Conservation (phyloP, 345 rosid species). For the Arabidopsis thaliana region DNA sequence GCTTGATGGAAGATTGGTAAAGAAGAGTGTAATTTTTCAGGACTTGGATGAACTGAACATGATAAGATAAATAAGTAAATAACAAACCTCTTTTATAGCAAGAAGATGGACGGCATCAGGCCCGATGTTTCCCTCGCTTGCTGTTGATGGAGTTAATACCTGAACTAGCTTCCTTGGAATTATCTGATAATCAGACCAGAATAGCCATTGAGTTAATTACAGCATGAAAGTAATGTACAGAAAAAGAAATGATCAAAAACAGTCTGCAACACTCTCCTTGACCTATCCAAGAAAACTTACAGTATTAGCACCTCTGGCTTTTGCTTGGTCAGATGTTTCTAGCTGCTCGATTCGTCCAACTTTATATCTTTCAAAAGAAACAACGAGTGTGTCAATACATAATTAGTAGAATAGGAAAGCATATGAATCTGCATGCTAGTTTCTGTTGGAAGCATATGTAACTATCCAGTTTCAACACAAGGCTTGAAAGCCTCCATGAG, state of each 20-base stretch:
- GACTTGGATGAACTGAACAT: constrained; percentile 1
- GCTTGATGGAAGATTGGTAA: constrained; percentile 13
- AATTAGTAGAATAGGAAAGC: constrained; percentile 3
- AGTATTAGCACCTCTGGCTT: constrained; percentile 75
- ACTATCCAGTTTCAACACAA: constrained; percentile 23
- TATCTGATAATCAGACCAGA: constrained; percentile 59
- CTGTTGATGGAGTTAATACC: constrained; percentile 87
- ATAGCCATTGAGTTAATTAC: constrained; percentile 27
- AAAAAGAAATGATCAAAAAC: constrained; percentile 13
- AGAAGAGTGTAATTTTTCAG: constrained; percentile 5
- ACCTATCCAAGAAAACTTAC: constrained; percentile 54
- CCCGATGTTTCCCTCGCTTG: constrained; percentile 71
- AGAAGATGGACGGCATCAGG: constrained; percentile 95
- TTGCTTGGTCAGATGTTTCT: constrained; percentile 87
- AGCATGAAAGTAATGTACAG: constrained; percentile 18
- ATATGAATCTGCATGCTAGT: constrained; percentile 21
- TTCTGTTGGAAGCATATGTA: constrained; percentile 14
- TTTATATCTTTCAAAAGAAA: constrained; percentile 66
- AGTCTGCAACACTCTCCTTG: constrained; percentile 33
- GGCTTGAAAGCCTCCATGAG: constrained; percentile 18
- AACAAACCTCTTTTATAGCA: constrained; percentile 86
- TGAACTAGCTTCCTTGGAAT: constrained; percentile 76
- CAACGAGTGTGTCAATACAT: constrained; percentile 25
- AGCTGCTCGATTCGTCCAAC: constrained; percentile 97
- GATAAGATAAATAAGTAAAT: constrained; percentile 30